phyloP scores from a whole-genome alignment of 164 flowering plant species.

The Vitis vinifera region DNA sequence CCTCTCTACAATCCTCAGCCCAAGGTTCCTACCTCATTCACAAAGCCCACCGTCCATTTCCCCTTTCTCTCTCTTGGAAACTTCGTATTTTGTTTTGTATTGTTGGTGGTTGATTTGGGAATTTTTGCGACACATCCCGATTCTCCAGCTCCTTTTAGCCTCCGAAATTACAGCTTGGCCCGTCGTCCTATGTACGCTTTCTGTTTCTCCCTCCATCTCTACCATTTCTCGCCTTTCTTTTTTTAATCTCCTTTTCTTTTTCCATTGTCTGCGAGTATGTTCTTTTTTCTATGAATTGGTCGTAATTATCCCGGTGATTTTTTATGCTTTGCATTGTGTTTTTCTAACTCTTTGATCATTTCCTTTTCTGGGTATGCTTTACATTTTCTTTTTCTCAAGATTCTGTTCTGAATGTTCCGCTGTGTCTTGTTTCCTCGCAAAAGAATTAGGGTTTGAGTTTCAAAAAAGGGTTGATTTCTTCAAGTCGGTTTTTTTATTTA shows the following conservation, averaged over 20 bases:
- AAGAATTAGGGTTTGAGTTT: conserved; percentile 5
- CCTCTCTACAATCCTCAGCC: too few species aligned
- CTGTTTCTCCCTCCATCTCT: conserved; percentile 1
- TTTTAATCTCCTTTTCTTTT: background rate
- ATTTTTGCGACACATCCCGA: conserved; percentile 13
- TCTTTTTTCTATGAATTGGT: too few species aligned
- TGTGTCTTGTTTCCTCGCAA: background rate
- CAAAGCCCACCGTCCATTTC: too few species aligned
- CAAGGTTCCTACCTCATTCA: too few species aligned
- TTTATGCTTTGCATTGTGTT: conserved; percentile 5
- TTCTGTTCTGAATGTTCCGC: background rate
- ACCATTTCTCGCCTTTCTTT: background rate
- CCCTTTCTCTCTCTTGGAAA: too few species aligned
- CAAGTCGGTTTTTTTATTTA: background rate
- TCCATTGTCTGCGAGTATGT: background rate
- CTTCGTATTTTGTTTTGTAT: background rate
- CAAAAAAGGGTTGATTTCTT: background rate
- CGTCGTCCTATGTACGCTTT: conserved; percentile 19
- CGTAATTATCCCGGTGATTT: background rate
- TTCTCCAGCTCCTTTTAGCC: conserved; percentile 31
- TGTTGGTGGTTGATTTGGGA: conserved; percentile 19
- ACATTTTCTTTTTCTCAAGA: conserved; percentile 8
- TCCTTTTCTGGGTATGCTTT: conserved; percentile 14
- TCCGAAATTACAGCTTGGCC: conserved; percentile 49
- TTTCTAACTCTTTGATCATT: background rate